Evolutionary conservation across 2,329 filamentous ascomycete genomes (phyloP), one percentile per base, ranked within the genome.

Genomic region (Calonectria hawksworthii): DNA sequence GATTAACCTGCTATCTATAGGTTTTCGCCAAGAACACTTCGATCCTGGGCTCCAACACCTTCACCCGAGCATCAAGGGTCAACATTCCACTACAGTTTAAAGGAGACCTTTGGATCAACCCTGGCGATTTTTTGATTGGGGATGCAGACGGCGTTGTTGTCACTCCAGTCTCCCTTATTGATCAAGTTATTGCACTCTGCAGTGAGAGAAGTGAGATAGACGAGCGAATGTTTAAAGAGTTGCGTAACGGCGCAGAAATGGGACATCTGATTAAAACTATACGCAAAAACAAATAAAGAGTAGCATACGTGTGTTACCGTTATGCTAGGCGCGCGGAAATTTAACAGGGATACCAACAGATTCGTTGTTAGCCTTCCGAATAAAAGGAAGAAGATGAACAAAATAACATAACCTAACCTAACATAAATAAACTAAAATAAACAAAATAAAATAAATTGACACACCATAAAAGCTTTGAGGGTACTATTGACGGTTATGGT

Each of bases 121-220:
- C 83, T 0, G 81, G 80, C 1, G 83, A 84, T 32, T 75, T 83
- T 2, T 30, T 84, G 2, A 71, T 83, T 5, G 38, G 81, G 4
- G 82, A 84, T 34, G 77, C 70, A 2, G 80, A 84, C 41, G 83
- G 83, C 0, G 82, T 83, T 0, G 83, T 83, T 0, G 81, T 80
- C 1, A 78, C 79, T 2, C 83, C 82, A 1, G 72, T 75, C 2
- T 69, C 56, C 0, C 50, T 76, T 14, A 72, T 73, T 9, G 81
- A 83, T 10, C 73, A 78, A 21, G 80, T 83, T 3, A 75, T 81
- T 10, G 74, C 74, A 16, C n/a, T 83, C 13, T 84, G 82, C 36
- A 75, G 80, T 18, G 79, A 81, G 67, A 73, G 83, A 0, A 79
- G 78, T 10, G 79, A 83, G 44, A 75, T 82, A 9, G 83, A 84